Conservation (phyloP, 345 rosid species). For the Aurinia saxatilis region DNA sequence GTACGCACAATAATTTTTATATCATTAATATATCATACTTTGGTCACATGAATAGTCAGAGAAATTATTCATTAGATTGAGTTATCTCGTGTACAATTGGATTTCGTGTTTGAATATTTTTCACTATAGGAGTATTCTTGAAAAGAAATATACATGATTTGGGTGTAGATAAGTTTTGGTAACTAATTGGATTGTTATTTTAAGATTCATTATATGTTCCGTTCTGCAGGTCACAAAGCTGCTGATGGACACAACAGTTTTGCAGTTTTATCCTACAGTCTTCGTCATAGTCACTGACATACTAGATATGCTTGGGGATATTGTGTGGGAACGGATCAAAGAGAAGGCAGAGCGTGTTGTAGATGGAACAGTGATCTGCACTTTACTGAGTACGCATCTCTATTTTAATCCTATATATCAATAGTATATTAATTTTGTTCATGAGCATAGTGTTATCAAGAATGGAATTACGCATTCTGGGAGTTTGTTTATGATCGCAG, state of each 20-base stretch:
- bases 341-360: conserved; percentile 73
- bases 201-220: not conserved
- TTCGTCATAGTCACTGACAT: conserved; percentile 79
- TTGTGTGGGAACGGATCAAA: conserved; percentile 89
- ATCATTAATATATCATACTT: not conserved
- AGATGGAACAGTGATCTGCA: conserved; percentile 43
- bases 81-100: not conserved
- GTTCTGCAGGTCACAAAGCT: conserved; percentile 74
- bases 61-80: not conserved
- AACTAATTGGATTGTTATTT: not conserved
- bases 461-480: not conserved
- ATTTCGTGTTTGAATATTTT: not conserved
- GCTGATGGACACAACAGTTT: conserved; percentile 86
- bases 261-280: conserved; percentile 82
- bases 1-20: not conserved
- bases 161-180: not conserved
- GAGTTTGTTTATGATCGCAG: not conserved
- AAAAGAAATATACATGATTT: not conserved
- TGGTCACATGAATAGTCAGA: not conserved
- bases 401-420: not conserved
- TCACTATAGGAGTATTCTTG: not conserved
- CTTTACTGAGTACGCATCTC: conserved; percentile 50
- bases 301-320: conserved; percentile 80
- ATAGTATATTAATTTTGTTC: not conserved
- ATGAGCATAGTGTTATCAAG: not conserved